phyloP scores from a whole-genome alignment of 352 stramenopile genomes.

The Globisporangium nodosum region DNA sequence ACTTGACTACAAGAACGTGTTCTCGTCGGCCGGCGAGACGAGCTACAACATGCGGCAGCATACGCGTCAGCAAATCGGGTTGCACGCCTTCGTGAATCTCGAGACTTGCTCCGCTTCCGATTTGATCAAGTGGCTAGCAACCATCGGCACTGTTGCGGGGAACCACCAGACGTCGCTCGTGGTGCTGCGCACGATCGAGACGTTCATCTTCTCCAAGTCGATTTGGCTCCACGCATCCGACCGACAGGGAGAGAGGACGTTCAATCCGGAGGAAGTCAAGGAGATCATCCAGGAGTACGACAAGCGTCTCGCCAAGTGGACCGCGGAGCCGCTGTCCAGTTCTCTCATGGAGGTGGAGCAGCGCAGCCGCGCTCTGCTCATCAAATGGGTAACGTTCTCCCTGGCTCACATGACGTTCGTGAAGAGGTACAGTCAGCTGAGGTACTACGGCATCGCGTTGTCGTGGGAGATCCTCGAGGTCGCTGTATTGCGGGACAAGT shows the following conservation, averaged over 20 bases:
- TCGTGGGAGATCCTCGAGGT: conserved; percentile 31
- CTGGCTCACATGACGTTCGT: conserved; percentile 27
- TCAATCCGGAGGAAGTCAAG: not conserved
- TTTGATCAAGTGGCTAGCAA: conserved; percentile 9
- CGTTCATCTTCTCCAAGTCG: conserved; percentile 21
- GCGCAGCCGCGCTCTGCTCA: conserved; percentile 29
- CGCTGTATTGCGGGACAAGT: conserved; percentile 23
- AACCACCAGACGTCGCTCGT: not conserved
- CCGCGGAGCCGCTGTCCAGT: conserved; percentile 8
- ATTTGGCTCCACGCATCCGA: not conserved
- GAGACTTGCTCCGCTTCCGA: not conserved
- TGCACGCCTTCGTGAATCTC: not conserved
- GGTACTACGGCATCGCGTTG: conserved; percentile 38
- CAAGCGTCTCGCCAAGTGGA: conserved; percentile 9
- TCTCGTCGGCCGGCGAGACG: not conserved
- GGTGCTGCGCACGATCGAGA: conserved; percentile 24
- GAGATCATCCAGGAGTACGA: conserved; percentile 8
- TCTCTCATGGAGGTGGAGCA: conserved; percentile 26
- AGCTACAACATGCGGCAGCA: not conserved
- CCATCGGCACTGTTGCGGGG: not conserved
- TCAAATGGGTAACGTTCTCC: conserved; percentile 41
- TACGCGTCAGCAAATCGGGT: not conserved
- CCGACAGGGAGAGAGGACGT: too few relatives aligned
- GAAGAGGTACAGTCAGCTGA: conserved; percentile 6
- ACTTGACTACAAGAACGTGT: conserved; percentile 3